Evolutionary conservation across 129 eudicot genomes (phyloP).

Genomic region (Centaurea solstitialis): DNA sequence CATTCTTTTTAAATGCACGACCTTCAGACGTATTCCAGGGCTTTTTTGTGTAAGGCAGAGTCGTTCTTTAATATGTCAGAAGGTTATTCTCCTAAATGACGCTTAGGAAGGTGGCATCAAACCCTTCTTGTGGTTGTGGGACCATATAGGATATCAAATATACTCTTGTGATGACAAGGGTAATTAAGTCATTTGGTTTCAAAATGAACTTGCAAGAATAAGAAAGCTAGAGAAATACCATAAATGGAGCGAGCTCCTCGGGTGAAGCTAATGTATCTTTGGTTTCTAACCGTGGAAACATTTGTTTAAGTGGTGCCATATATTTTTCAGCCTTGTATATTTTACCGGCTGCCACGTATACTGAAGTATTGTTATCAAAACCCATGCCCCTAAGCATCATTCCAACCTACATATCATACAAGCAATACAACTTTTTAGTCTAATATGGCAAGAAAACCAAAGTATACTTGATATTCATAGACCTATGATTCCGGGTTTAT

Average conservation of each 20-base stretch:
- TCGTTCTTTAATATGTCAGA: neutral
- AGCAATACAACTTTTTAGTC: neutral
- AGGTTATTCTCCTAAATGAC: neutral
- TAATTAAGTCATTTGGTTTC: slow-evolving; percentile 1
- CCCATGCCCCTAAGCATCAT: slow-evolving; percentile 99
- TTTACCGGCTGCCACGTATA: slow-evolving; percentile 92
- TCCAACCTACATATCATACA: slow-evolving; percentile 71
- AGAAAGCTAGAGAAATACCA: slow-evolving; percentile 41
- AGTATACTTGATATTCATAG: neutral
- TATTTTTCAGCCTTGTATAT: slow-evolving; percentile 92
- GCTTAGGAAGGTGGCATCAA: neutral
- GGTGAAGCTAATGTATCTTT: slow-evolving; percentile 80
- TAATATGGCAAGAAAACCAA: neutral
- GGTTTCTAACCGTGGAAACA: slow-evolving; percentile 90
- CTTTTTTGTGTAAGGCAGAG: neutral
- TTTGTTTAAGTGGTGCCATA: slow-evolving; percentile 88
- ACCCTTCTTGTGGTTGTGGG: neutral
- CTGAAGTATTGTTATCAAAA: slow-evolving; percentile 83
- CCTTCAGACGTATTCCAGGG: neutral
- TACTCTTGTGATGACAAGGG: neutral
- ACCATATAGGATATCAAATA: no score
- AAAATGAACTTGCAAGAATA: neutral
- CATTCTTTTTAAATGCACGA: neutral
- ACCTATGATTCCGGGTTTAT: neutral
- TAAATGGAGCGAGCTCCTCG: slow-evolving; percentile 90